These are phyloP conservation scores for Lasiosphaeris hirsuta DNA, from an alignment of 495 filamentous ascomycete species.

Conservation along the genomic window DNA sequence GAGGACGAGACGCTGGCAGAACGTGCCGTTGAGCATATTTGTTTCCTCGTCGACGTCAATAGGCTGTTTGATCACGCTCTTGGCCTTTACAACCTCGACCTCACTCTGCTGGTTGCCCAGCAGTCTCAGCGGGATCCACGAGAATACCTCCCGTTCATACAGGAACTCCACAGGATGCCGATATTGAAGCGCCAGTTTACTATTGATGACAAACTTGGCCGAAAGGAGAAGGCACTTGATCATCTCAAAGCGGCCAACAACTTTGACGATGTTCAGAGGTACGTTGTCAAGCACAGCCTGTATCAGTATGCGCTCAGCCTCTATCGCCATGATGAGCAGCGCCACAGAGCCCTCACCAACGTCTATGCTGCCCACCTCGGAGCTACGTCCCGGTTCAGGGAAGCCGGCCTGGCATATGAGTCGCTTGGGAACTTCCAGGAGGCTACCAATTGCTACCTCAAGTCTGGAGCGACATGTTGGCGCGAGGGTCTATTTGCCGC, in stretches of 20 bases:
- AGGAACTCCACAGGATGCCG: slow-evolving; percentile 72
- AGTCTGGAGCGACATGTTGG: slow-evolving; percentile 71
- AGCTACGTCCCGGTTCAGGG: slow-evolving; percentile 68
- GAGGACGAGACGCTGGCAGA: slow-evolving; percentile 67
- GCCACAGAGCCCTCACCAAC: slow-evolving; percentile 56
- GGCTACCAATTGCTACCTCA: slow-evolving; percentile 75
- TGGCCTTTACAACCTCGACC: slow-evolving; percentile 85
- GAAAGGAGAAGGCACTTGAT: slow-evolving; percentile 69
- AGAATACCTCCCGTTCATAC: slow-evolving; percentile 93
- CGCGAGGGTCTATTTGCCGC: slow-evolving; percentile 82
- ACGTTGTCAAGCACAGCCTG: slow-evolving; percentile 73
- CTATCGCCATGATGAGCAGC: slow-evolving; percentile 74
- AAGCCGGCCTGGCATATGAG: slow-evolving; percentile 86
- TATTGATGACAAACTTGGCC: slow-evolving; percentile 82
- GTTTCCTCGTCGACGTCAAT: slow-evolving; percentile 92
- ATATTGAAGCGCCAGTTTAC: slow-evolving; percentile 67
- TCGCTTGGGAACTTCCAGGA: slow-evolving; percentile 67
- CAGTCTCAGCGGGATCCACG: slow-evolving; percentile 93
- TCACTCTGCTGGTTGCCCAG: slow-evolving; percentile 86
- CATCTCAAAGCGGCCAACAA: slow-evolving; percentile 63
- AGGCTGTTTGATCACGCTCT: slow-evolving; percentile 87
- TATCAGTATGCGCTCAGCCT: slow-evolving; percentile 73
- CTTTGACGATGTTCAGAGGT: slow-evolving; percentile 72
- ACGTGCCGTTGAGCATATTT: slow-evolving; percentile 89
- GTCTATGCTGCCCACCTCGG: slow-evolving; percentile 78